These are phyloP conservation scores for Silene latifolia DNA, from an alignment of 148 eudicot genomes.

Conservation along the genomic window DNA sequence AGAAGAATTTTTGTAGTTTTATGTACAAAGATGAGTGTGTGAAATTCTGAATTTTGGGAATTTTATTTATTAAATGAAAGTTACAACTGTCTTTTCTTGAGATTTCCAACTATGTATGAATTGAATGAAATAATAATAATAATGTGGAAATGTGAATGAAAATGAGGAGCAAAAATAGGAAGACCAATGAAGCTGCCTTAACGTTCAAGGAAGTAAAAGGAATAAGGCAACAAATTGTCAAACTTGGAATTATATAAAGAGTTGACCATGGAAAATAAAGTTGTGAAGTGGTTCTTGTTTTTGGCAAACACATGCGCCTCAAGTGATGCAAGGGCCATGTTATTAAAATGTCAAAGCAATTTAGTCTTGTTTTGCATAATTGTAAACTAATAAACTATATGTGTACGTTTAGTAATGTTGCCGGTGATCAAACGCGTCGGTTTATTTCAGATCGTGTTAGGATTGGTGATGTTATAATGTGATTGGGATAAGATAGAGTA, in stretches of 20 bases:
- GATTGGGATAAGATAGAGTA: too few relatives aligned
- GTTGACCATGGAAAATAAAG: conserved; percentile 26
- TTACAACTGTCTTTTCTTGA: not conserved
- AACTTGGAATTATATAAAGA: conserved; percentile 20
- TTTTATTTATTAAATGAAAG: not conserved
- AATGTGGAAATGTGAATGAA: not conserved
- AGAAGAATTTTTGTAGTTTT: not conserved
- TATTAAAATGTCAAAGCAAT: not conserved
- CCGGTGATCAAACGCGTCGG: too few relatives aligned
- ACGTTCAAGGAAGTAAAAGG: conserved; percentile 31
- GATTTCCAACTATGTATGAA: not conserved
- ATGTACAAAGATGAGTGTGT: not conserved
- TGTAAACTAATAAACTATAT: too few relatives aligned
- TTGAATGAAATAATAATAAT: not conserved
- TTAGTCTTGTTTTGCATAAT: too few relatives aligned
- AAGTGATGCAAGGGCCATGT: conserved; percentile 24
- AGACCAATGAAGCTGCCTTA: conserved; percentile 24
- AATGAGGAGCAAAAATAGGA: too few relatives aligned
- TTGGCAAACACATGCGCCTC: conserved; percentile 25
- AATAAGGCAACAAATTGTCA: conserved; percentile 23
- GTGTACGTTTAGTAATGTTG: too few relatives aligned
- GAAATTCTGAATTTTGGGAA: too few relatives aligned
- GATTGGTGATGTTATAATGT: too few relatives aligned
- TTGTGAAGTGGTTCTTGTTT: conserved; percentile 7
- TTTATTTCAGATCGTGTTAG: too few relatives aligned